A percentile compares a stretch with the other conserved stretches of the same genome.
Conservation (phyloP, 345 rosid species). For the Sonneratia alba region DNA sequence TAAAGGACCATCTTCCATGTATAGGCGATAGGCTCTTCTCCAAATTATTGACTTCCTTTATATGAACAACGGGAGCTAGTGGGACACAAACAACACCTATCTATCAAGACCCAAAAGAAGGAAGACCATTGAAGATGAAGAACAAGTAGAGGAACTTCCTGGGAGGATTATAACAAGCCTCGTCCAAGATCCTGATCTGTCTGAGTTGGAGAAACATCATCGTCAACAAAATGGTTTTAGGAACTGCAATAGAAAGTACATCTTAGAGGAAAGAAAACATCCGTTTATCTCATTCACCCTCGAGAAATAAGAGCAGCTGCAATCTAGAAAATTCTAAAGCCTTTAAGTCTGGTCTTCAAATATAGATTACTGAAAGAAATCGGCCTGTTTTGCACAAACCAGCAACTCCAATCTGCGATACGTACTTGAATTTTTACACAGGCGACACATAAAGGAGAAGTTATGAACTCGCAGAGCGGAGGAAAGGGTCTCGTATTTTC, state of each 20-base stretch:
- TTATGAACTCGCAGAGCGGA: neutral
- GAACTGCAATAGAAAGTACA: constrained; percentile 57
- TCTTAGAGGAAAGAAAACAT: constrained; percentile 41
- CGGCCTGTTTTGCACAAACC: neutral
- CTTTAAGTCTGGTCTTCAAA: neutral
- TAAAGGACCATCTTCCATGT: constrained; percentile 52
- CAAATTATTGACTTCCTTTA: constrained; percentile 21
- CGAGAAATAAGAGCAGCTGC: neutral
- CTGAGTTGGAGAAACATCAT: constrained; percentile 65
- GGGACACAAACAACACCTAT: neutral
- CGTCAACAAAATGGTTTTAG: constrained; percentile 35
- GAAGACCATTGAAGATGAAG: constrained; percentile 51
- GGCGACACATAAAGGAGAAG: neutral
- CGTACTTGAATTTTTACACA: neutral
- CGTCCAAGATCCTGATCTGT: constrained; percentile 39
- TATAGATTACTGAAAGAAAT: neutral
- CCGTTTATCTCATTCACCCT: neutral
- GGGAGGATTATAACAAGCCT: constrained; percentile 36
- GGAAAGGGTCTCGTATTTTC: neutral
- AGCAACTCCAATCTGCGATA: neutral
- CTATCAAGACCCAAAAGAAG: constrained; percentile 39
- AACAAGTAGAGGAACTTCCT: constrained; percentile 58
- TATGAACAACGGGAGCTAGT: constrained; percentile 12
- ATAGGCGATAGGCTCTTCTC: constrained; percentile 18
- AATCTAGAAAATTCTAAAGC: neutral